Conservation (phyloP, 306 rosid species). For the Mucuna pruriens region DNA sequence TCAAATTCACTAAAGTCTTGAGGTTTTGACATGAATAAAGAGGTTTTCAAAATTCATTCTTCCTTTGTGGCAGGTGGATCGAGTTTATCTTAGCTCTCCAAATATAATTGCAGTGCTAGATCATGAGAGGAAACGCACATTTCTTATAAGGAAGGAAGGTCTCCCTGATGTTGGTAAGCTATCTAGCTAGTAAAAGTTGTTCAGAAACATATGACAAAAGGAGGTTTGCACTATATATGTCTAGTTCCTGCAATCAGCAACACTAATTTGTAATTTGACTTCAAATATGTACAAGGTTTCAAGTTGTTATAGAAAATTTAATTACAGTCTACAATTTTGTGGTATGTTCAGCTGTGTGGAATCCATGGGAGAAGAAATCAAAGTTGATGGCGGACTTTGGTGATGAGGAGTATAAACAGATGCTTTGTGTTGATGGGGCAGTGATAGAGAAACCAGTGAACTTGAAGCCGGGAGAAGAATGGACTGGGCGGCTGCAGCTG, state of each 20-base stretch:
- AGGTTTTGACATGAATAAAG: not conserved
- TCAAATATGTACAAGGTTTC: not conserved
- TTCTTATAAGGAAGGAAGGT: slow-evolving; percentile 84
- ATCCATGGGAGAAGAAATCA: slow-evolving; percentile 97
- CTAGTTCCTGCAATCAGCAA: slow-evolving; percentile 28
- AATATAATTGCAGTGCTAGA: slow-evolving; percentile 80
- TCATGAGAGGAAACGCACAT: slow-evolving; percentile 86
- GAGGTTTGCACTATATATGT: not conserved
- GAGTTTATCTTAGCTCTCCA: slow-evolving; percentile 86
- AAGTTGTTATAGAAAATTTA: not conserved
- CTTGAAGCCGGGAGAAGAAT: slow-evolving; percentile 95
- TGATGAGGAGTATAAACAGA: slow-evolving; percentile 88
- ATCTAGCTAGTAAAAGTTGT: not conserved
- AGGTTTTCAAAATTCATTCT: slow-evolving; percentile 7
- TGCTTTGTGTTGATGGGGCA: slow-evolving; percentile 94
- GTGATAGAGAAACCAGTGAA: slow-evolving; percentile 75
- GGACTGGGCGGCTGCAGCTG: slow-evolving; percentile 86
- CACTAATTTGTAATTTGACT: not conserved
- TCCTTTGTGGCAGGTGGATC: slow-evolving; percentile 71
- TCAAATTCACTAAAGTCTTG: not conserved
- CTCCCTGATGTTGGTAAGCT: slow-evolving; percentile 94
- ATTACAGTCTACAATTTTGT: not conserved
- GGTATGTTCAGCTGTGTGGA: slow-evolving; percentile 72
- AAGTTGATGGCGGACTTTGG: slow-evolving; percentile 85
- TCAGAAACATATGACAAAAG: not conserved